phyloP scores from a whole-genome alignment of 345 rosid species.

The Brassica carinata region DNA sequence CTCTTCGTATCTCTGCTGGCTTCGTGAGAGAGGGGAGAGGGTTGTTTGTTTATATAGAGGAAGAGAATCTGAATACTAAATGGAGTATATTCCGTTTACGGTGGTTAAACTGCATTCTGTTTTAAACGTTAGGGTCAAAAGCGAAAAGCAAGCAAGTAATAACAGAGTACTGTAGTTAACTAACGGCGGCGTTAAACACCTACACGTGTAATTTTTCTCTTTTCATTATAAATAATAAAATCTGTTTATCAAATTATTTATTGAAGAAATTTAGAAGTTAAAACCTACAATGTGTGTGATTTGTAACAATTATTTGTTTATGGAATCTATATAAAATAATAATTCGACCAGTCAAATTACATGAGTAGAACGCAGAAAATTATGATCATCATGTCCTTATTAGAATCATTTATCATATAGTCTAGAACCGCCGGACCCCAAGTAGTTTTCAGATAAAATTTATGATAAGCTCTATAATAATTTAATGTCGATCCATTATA shows the following conservation, averaged over 20 bases:
- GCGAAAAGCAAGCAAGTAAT: slow-evolving; percentile 1
- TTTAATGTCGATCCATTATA: slow-evolving; percentile 8
- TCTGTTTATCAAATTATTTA: not conserved
- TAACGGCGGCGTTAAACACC: slow-evolving; percentile 16
- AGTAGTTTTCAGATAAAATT: not conserved
- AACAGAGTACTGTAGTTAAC: slow-evolving; percentile 10
- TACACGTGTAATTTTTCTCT: not conserved
- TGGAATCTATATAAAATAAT: not conserved
- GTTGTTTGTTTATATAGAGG: slow-evolving; percentile 11
- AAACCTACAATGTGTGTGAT: not conserved
- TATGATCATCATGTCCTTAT: slow-evolving; percentile 14
- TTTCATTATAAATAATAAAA: not conserved
- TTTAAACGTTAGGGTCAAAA: slow-evolving; percentile 15
- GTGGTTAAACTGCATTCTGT: slow-evolving; percentile 23
- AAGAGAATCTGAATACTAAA: slow-evolving; percentile 26
- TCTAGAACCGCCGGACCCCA: not conserved
- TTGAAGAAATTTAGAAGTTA: not conserved
- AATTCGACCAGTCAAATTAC: not conserved
- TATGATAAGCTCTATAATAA: not conserved
- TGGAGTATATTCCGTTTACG: slow-evolving; percentile 33
- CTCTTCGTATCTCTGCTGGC: not conserved
- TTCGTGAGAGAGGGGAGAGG: not conserved
- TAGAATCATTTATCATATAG: not conserved
- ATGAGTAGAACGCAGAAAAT: not conserved
- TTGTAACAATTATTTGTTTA: not conserved